phyloP scores from a whole-genome alignment of 441 rosid species.

The Bocquillonia castaneifolia region DNA sequence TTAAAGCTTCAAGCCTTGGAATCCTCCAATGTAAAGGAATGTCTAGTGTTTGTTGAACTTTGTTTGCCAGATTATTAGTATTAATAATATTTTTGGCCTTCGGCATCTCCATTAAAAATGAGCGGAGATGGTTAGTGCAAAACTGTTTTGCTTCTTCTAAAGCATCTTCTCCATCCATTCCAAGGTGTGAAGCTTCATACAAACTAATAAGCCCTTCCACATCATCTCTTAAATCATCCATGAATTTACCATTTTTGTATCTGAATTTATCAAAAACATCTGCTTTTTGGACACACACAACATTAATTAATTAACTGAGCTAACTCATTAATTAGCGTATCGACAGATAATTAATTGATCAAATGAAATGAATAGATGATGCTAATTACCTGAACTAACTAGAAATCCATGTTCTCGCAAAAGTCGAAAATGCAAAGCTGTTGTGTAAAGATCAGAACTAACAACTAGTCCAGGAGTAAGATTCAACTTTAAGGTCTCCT shows the following conservation, averaged over 20 bases:
- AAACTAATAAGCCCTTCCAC: slow-evolving; percentile 24
- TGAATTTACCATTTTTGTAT: slow-evolving; percentile 19
- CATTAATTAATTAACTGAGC: background rate
- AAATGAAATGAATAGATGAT: background rate
- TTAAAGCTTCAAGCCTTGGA: slow-evolving; percentile 25
- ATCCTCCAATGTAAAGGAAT: slow-evolving; percentile 31
- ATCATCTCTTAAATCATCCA: slow-evolving; percentile 4
- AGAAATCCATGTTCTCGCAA: slow-evolving; percentile 25
- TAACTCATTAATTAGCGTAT: too few relatives aligned
- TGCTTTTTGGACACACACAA: background rate
- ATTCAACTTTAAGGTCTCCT: background rate
- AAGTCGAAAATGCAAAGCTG: slow-evolving; percentile 30
- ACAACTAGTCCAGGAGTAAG: background rate
- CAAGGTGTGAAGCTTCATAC: slow-evolving; percentile 32
- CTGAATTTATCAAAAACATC: slow-evolving; percentile 26
- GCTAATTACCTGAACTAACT: background rate
- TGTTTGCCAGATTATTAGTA: background rate
- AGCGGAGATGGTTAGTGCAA: background rate
- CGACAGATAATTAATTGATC: background rate
- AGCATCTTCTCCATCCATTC: slow-evolving; percentile 20
- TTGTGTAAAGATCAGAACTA: slow-evolving; percentile 14
- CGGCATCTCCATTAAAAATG: background rate
- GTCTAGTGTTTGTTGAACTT: slow-evolving; percentile 28
- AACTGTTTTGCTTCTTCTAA: slow-evolving; percentile 30
- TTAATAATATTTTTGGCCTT: too few relatives aligned